phyloP scores from a whole-genome alignment of 2,329 filamentous ascomycete species.

The Monosporascus ibericus region DNA sequence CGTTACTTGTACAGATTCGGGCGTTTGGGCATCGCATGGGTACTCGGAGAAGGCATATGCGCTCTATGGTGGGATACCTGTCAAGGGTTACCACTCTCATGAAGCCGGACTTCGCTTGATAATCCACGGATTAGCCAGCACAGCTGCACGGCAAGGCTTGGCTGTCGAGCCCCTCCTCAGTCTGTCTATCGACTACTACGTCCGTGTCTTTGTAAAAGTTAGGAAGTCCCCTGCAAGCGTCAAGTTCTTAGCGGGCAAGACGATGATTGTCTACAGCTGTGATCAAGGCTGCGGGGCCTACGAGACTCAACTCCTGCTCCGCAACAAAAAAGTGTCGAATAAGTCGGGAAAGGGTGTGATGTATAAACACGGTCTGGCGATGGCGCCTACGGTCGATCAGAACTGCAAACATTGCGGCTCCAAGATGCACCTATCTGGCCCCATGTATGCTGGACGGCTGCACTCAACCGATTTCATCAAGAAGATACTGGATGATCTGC shows the following conservation, averaged over 20 bases:
- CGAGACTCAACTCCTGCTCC: constrained; percentile 73
- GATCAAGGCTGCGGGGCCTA: constrained; percentile 88
- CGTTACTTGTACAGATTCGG: constrained; percentile 94
- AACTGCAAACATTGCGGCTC: constrained; percentile 78
- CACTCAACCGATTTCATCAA: constrained; percentile 81
- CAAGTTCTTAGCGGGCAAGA: constrained; percentile 85
- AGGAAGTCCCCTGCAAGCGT: constrained; percentile 75
- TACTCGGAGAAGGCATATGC: constrained; percentile 93
- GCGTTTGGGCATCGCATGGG: constrained; percentile 87
- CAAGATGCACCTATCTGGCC: constrained; percentile 82
- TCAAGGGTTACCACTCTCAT: constrained; percentile 81
- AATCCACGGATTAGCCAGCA: constrained; percentile 70
- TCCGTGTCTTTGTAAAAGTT: constrained; percentile 80
- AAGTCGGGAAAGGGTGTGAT: constrained; percentile 65
- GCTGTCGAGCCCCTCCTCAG: constrained; percentile 87
- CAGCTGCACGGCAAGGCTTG: constrained; percentile 79
- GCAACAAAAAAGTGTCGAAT: constrained; percentile 58
- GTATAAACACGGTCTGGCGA: constrained; percentile 72
- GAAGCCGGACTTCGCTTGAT: constrained; percentile 86
- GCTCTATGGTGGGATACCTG: constrained; percentile 83
- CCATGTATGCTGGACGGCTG: constrained; percentile 89
- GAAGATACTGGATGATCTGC: constrained; percentile 67
- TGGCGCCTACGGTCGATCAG: constrained; percentile 60
- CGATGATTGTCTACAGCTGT: constrained; percentile 89
- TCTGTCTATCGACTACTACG: constrained; percentile 93